Conservation (phyloP, 495 filamentous ascomycete genomes). For the Xylaria grammica region DNA sequence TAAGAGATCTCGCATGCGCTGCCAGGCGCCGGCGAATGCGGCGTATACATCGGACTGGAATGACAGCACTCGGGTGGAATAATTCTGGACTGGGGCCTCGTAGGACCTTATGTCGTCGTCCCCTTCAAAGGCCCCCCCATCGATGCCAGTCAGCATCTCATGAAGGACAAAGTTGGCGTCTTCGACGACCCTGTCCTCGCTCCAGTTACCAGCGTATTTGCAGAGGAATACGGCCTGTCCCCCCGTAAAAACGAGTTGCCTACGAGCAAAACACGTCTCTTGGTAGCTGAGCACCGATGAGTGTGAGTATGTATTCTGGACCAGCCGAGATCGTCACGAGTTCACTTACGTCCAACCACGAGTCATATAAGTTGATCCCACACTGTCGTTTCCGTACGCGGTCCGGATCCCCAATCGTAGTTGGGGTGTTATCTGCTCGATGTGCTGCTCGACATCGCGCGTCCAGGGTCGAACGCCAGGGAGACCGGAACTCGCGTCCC, state of each 20-base stretch:
- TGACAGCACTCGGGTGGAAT: constrained; percentile 20
- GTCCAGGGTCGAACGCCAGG: constrained; percentile 19
- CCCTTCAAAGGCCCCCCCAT: background rate
- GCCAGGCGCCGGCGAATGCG: constrained; percentile 26
- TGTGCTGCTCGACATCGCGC: constrained; percentile 15
- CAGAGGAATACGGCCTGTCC: constrained; percentile 10
- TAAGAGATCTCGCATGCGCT: constrained; percentile 19
- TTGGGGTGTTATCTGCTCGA: constrained; percentile 25
- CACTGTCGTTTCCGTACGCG: background rate
- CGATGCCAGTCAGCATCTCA: background rate
- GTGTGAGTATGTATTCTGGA: background rate
- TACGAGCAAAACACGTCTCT: background rate
- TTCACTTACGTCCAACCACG: constrained; percentile 5
- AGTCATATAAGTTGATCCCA: background rate
- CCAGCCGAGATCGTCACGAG: background rate
- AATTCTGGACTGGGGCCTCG: constrained; percentile 26
- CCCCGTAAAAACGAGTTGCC: constrained; percentile 12
- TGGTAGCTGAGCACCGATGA: background rate
- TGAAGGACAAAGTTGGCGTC: background rate
- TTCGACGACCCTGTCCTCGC: constrained; percentile 8
- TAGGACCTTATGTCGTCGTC: constrained; percentile 26
- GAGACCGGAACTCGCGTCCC: constrained; percentile 22
- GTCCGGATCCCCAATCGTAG: constrained; percentile 22
- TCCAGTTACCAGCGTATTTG: constrained; percentile 1
- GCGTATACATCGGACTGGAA: constrained; percentile 20